A percentile compares a stretch with the other conserved stretches of the same genome.
These are phyloP conservation scores for Pezicula neosporulosa DNA, from an alignment of 2,329 filamentous ascomycete species.

Conservation along the genomic window DNA sequence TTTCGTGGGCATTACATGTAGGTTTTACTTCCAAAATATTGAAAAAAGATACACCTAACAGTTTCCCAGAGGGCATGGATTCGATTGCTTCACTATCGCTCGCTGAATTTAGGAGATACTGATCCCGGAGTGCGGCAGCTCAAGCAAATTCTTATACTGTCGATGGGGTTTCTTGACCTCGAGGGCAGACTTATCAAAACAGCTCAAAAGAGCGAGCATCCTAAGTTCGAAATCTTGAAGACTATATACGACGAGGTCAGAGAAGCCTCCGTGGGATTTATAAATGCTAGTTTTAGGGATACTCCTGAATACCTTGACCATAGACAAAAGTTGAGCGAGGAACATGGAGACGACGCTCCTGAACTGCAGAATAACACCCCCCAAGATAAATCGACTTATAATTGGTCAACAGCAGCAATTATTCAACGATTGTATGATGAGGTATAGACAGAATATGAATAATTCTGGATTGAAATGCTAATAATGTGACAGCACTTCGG, in stretches of 20 bases:
- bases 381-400: no score
- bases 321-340: no score
- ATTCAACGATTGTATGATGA: no score
- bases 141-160: slow-evolving; percentile 1
- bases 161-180: slow-evolving; percentile 1
- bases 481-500: background rate
- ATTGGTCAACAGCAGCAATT: no score
- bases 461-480: background rate
- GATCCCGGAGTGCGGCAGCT: slow-evolving; percentile 2
- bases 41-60: no score
- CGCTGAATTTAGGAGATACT: slow-evolving; percentile 1
- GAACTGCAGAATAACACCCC: no score
- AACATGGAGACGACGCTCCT: no score
- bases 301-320: background rate
- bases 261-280: background rate
- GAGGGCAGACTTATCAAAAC: background rate
- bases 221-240: no score
- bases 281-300: background rate
- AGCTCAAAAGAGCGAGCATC: no score
- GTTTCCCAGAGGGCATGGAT: slow-evolving; percentile 4
- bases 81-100: slow-evolving; percentile 12
- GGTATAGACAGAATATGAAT: no score
- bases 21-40: no score
- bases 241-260: no score
- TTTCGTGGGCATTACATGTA: slow-evolving; percentile 9